These are phyloP conservation scores for Alternaria brassicae DNA, from an alignment of 2,329 filamentous ascomycete genomes.

Conservation along the genomic window DNA sequence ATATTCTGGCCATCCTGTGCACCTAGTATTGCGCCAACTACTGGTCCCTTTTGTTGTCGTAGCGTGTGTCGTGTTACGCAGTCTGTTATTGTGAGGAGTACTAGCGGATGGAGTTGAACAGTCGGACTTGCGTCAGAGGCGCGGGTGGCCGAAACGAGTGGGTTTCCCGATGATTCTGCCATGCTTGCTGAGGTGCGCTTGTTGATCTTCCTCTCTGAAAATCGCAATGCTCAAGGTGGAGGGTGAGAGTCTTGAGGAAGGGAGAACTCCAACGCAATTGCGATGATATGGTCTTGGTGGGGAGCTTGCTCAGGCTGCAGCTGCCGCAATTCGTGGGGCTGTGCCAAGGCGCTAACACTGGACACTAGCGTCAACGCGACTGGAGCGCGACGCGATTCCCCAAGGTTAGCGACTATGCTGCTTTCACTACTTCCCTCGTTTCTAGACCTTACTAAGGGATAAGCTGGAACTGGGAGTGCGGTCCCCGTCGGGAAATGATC, in stretches of 20 bases:
- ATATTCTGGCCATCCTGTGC: slow-evolving; percentile 90
- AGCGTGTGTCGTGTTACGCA: slow-evolving; percentile 92
- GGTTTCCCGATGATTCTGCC: slow-evolving; percentile 49
- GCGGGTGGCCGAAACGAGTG: slow-evolving; percentile 54
- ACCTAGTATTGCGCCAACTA: slow-evolving; percentile 87
- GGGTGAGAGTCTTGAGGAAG: not conserved
- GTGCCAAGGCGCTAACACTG: slow-evolving; percentile 12
- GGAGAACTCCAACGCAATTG: slow-evolving; percentile 6
- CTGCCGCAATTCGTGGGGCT: slow-evolving; percentile 17
- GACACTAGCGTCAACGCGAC: slow-evolving; percentile 8
- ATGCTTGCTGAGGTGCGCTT: slow-evolving; percentile 31
- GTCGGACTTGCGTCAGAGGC: slow-evolving; percentile 75
- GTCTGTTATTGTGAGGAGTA: slow-evolving; percentile 95
- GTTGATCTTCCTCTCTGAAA: too few species aligned
- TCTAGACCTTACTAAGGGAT: not conserved
- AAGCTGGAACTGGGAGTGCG: not conserved
- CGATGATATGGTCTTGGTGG: slow-evolving; percentile 11
- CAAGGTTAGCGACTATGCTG: not conserved
- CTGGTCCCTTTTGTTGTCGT: slow-evolving; percentile 74
- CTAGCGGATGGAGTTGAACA: slow-evolving; percentile 87
- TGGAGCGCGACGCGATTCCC: slow-evolving; percentile 9
- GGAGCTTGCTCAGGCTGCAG: slow-evolving; percentile 22
- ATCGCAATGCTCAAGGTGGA: not conserved
- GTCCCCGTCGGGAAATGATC: not conserved
- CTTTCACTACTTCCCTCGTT: not conserved